Evolutionary conservation across 2,329 filamentous ascomycete species (phyloP).

Genomic region (Boeremia exigua): DNA sequence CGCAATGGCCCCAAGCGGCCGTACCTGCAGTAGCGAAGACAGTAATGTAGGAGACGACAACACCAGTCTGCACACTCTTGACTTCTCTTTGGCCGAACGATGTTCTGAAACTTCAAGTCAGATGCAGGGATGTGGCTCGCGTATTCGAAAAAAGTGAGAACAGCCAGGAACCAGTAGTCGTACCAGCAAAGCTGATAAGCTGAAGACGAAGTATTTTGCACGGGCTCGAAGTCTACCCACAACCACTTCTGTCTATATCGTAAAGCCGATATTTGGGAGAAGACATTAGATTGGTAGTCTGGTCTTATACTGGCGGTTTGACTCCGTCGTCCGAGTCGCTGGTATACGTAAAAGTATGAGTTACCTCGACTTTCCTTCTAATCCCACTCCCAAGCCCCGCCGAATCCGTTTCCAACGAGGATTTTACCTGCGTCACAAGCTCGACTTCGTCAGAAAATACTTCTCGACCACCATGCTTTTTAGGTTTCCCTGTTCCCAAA

Average conservation of each 20-base stretch:
- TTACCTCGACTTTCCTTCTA: conserved; percentile 13
- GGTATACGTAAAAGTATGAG: conserved; percentile 10
- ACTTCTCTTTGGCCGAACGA: too few species aligned
- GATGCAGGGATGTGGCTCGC: too few species aligned
- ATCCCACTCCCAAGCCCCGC: neutral
- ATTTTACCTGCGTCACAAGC: conserved; percentile 14
- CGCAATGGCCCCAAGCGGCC: too few species aligned
- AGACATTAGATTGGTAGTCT: neutral
- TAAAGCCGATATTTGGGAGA: too few species aligned
- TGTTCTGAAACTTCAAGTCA: too few species aligned
- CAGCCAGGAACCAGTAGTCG: too few species aligned
- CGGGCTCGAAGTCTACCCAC: neutral
- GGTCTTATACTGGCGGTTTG: neutral
- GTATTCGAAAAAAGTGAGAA: too few species aligned
- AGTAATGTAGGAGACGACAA: too few species aligned
- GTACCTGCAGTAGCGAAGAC: too few species aligned
- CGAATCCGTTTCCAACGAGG: conserved; percentile 1
- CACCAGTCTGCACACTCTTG: too few species aligned
- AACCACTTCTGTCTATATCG: neutral
- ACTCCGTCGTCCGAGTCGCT: conserved; percentile 8
- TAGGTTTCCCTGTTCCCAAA: conserved; percentile 1
- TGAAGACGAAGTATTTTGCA: too few species aligned
- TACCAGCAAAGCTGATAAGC: too few species aligned
- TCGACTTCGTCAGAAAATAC: conserved; percentile 15
- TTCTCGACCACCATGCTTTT: neutral